These are phyloP conservation scores for Ophiostoma novo-ulmi DNA, from an alignment of 2,329 filamentous ascomycete species.

Conservation along the genomic window DNA sequence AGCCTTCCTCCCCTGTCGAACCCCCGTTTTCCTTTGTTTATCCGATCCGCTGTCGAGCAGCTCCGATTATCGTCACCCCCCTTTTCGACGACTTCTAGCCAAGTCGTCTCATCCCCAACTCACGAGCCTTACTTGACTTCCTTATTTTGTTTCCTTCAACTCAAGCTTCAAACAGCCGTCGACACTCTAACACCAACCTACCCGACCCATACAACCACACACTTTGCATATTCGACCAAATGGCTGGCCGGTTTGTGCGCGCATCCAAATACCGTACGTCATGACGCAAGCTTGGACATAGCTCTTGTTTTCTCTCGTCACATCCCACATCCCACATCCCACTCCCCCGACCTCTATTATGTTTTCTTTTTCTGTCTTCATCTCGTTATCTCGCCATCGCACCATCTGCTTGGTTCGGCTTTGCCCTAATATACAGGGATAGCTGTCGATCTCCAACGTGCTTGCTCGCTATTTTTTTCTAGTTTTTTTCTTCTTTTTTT, in stretches of 20 bases:
- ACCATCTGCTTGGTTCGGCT: background rate
- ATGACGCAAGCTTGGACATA: conserved; percentile 1
- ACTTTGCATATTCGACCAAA: conserved; percentile 31
- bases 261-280: conserved; percentile 62
- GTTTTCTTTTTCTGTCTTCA: background rate
- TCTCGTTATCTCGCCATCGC: background rate
- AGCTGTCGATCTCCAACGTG: conserved; percentile 11
- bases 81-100: background rate
- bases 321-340: background rate
- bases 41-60: background rate
- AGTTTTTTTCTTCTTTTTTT: no score
- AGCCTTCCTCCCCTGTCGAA: background rate
- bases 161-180: conserved; percentile 4
- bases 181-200: background rate
- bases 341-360: background rate
- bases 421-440: background rate
- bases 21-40: conserved; percentile 9
- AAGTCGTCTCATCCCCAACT: background rate
- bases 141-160: background rate
- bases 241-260: conserved; percentile 62
- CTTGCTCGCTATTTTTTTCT: background rate
- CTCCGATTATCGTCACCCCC: background rate
- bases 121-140: background rate
- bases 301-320: conserved; percentile 19
- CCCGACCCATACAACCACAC: background rate